Percentiles rank a stretch among this genome's conserved stretches.
These are phyloP conservation scores for Pezicula neosporulosa DNA, from an alignment of 2,329 filamentous ascomycete genomes.

Conservation along the genomic window DNA sequence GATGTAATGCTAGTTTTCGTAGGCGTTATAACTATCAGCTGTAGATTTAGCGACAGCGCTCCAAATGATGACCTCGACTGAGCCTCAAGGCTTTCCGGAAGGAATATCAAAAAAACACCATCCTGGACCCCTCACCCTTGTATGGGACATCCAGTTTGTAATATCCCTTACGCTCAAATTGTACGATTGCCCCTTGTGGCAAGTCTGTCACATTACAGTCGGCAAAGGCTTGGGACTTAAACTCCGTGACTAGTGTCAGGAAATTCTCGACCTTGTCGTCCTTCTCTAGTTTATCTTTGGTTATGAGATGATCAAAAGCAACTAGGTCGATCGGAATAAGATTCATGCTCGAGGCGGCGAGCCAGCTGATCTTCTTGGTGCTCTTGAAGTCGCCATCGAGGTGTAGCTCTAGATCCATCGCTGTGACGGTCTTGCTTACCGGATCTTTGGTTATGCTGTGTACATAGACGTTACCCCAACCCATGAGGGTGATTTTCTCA, in stretches of 20 bases:
- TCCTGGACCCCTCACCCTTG: slow-evolving; percentile 53
- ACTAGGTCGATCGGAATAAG: slow-evolving; percentile 81
- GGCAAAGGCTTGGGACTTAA: slow-evolving; percentile 69
- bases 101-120: slow-evolving; percentile 64
- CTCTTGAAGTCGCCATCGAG: slow-evolving; percentile 90
- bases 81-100: slow-evolving; percentile 49
- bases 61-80: too few species aligned
- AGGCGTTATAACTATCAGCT: too few species aligned
- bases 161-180: slow-evolving; percentile 91
- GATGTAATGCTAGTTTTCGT: too few species aligned
- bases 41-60: too few species aligned
- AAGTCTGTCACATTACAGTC: slow-evolving; percentile 77
- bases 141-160: slow-evolving; percentile 75
- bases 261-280: slow-evolving; percentile 84
- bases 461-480: slow-evolving; percentile 89
- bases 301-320: slow-evolving; percentile 93
- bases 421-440: slow-evolving; percentile 51
- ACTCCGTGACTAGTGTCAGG: slow-evolving; percentile 70
- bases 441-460: slow-evolving; percentile 55
- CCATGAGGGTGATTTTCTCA: slow-evolving; percentile 95
- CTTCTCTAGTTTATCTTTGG: slow-evolving; percentile 89
- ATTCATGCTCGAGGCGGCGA: slow-evolving; percentile 71
- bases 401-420: slow-evolving; percentile 78
- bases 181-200: slow-evolving; percentile 86
- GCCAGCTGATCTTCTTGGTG: slow-evolving; percentile 95